Base-by-base conservation (phyloP, 2,329 filamentous ascomycete genomes). In the Fusarium tuaranense region DNA sequence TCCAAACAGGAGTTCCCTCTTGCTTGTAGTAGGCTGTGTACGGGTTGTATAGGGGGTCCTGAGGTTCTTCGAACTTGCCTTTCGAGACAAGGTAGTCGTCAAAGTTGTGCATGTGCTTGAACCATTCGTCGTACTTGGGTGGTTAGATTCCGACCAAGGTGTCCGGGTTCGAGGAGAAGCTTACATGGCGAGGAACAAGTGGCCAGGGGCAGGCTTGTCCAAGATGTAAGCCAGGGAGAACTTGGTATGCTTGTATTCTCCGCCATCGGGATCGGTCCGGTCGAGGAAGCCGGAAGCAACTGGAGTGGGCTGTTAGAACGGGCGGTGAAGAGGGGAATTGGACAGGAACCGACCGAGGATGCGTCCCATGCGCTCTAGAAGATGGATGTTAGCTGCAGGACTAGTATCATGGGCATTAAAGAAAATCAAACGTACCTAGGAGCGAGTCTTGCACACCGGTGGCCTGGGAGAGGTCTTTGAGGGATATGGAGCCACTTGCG, bases 61-160 rank as follows among this genome's bases (percentile, higher is more conserved):
- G 70, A 0, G 80, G 80, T 27, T 82, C 78, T n/a, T 68, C 68
- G n/a, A 76, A 71, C 59, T 75, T 76, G 18, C 71, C 72, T 20
- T 71, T 72, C 14, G 69, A 70, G 27, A 67, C 65, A 58, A 82
- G 77, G 57, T 82, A 82, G 25, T 82, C 80, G 74, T 82, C 78
- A 55, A 82, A 82, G 68, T 78, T 78, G 74, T 78, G 71, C 78
- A 81, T 81, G 58, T 80, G 78, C 58, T 79, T 81, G 66, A 81
- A 77, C 79, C 79, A 82, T 41, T 81, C 78, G 57, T 82, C 80
- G 44, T 82, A 80, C 79, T 79, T 81, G 48, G 5, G 22, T 2
- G 20, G 62, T 32, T 34, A 59, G 20, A 51, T 27, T 30, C 36
- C 30, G 3, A 18, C 14, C 2, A n/a, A 8, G 25, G 12, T 38